A percentile compares a stretch with the other conserved stretches of the same genome.
These are phyloP conservation scores for Venturiaceae sp. DNA, from an alignment of 2,329 filamentous ascomycete genomes.

Conservation along the genomic window DNA sequence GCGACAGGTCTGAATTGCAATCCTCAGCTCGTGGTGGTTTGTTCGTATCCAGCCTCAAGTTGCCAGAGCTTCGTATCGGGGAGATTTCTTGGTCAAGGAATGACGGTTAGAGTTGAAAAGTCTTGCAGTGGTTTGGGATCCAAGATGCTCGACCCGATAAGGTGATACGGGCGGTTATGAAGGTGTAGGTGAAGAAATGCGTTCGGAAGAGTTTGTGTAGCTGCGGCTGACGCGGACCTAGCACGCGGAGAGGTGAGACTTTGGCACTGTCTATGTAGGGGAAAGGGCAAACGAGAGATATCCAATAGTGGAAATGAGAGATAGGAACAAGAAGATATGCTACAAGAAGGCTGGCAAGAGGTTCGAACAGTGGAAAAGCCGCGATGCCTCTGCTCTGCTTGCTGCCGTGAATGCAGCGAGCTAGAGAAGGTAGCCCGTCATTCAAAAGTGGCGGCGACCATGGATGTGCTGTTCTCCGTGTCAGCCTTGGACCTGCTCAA, in stretches of 20 bases:
- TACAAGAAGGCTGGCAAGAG: no score
- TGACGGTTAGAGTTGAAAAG: background rate
- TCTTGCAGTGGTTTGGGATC: background rate
- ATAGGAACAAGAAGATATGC: no score
- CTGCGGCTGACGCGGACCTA: background rate
- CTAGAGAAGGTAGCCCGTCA: no score
- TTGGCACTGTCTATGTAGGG: background rate
- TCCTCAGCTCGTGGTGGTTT: background rate
- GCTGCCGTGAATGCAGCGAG: no score
- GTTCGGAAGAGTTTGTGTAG: background rate
- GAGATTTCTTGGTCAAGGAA: background rate
- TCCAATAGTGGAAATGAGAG: background rate
- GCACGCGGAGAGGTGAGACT: background rate
- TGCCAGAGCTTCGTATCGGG: background rate
- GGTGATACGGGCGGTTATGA: background rate
- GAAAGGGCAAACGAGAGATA: background rate
- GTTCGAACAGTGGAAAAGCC: no score
- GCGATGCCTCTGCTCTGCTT: no score
- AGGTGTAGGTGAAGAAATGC: background rate
- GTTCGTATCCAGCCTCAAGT: background rate
- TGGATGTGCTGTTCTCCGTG: no score
- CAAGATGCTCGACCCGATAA: background rate
- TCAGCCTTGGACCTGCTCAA: no score
- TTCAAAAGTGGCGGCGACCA: no score
- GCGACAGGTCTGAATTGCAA: background rate